A percentile compares a stretch with the other conserved stretches of the same genome.
phyloP scores from a whole-genome alignment of 2,329 filamentous ascomycete species.

The Geosmithia morbida region DNA sequence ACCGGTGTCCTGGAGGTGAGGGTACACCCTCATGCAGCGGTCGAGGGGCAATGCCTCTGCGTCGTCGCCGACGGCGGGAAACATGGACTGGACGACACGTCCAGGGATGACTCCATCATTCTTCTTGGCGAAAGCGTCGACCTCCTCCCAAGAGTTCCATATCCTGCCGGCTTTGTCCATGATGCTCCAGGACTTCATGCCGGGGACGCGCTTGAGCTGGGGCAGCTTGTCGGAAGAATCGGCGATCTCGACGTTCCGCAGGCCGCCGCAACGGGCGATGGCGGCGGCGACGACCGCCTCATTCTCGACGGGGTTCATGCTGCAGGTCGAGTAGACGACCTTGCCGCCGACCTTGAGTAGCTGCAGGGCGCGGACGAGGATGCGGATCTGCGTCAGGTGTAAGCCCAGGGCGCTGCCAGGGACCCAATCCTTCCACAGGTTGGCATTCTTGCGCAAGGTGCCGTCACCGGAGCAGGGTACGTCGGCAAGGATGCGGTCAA shows the following conservation, averaged over 20 bases:
- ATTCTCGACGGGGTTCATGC: conserved; percentile 96
- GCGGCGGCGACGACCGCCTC: conserved; percentile 83
- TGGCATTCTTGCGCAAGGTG: conserved; percentile 82
- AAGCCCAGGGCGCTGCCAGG: conserved; percentile 78
- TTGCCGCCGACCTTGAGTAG: conserved; percentile 91
- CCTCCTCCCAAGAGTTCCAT: conserved; percentile 71
- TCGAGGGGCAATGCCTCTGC: conserved; percentile 63
- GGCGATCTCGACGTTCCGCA: conserved; percentile 66
- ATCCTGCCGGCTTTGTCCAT: conserved; percentile 75
- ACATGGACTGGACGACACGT: conserved; percentile 69
- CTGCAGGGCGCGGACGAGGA: conserved; percentile 81
- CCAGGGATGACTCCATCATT: conserved; percentile 41
- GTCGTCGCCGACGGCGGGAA: conserved; percentile 45
- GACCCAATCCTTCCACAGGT: conserved; percentile 91
- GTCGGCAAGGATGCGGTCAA: conserved; percentile 90
- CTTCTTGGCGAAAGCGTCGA: conserved; percentile 53
- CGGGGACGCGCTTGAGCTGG: conserved; percentile 59
- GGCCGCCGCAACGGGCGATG: conserved; percentile 78
- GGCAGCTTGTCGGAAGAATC: conserved; percentile 71
- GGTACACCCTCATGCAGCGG: conserved; percentile 85
- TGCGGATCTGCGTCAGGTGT: conserved; percentile 74
- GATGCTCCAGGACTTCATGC: conserved; percentile 73
- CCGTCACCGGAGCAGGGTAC: conserved; percentile 96
- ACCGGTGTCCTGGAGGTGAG: conserved; percentile 89
- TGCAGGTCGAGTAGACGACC: conserved; percentile 96